A percentile compares a stretch with the other conserved stretches of the same genome.
phyloP scores from a whole-genome alignment of 2,329 filamentous ascomycete genomes.

The Colletotrichum gloeosporioides region DNA sequence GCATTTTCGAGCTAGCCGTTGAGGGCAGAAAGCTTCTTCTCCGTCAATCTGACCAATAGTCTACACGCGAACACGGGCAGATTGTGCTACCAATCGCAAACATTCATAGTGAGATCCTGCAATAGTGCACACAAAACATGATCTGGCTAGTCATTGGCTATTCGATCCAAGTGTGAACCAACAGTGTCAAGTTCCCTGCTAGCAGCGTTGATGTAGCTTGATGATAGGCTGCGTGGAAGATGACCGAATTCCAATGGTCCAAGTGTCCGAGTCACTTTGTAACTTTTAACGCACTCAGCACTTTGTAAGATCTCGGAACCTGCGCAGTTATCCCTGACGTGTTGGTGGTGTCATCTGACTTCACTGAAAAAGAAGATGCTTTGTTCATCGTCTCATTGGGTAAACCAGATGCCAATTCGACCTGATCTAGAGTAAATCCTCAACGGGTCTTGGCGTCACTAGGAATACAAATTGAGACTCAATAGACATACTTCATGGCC shows the following conservation, averaged over 20 bases:
- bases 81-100: neutral
- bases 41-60: neutral
- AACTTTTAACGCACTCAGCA: neutral
- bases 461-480: neutral
- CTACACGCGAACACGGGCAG: neutral
- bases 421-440: neutral
- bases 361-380: accelerated
- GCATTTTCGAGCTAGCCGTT: neutral
- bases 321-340: neutral
- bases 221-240: neutral
- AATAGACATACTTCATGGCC: neutral
- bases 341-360: accelerated
- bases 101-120: neutral
- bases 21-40: neutral
- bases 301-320: neutral
- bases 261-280: neutral
- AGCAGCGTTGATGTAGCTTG: neutral
- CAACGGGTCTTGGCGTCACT: neutral
- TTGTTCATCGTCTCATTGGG: neutral
- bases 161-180: neutral
- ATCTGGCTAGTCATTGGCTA: neutral
- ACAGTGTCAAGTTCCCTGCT: accelerated
- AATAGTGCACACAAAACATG: neutral
- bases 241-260: neutral
- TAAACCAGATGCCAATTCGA: neutral